phyloP scores from a whole-genome alignment of 306 rosid species.

The Urtica urens region DNA sequence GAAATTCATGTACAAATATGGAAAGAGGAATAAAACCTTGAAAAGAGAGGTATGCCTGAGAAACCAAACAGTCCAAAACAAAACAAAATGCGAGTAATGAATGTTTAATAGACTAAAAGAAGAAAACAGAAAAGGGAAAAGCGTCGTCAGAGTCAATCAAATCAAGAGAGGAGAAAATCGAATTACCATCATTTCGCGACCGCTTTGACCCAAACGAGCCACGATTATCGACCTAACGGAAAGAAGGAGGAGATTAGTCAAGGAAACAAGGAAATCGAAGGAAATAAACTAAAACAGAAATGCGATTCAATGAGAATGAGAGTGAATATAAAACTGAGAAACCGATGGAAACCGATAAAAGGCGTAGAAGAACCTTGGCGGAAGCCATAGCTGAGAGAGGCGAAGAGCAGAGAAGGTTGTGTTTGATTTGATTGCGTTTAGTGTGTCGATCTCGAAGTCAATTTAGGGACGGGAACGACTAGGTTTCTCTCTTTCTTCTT shows the following conservation, averaged over 20 bases:
- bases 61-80: too few relatives aligned
- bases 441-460: not conserved
- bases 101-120: not conserved
- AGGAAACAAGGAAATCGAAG: not conserved
- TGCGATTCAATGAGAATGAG: not conserved
- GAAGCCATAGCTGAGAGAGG: not conserved
- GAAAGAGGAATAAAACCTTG: not conserved
- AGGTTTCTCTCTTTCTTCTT: too few relatives aligned
- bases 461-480: not conserved
- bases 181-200: conserved; percentile 31
- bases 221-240: conserved; percentile 25
- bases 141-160: not conserved
- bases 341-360: not conserved
- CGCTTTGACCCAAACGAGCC: conserved; percentile 33
- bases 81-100: not conserved
- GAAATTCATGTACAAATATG: not conserved
- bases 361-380: too few relatives aligned
- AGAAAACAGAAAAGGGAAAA: not conserved
- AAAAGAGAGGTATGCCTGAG: too few relatives aligned
- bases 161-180: not conserved
- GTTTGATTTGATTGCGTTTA: not conserved
- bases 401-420: not conserved
- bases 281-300: not conserved
- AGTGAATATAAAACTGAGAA: not conserved
- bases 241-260: not conserved